Conservation (phyloP, 2,329 filamentous ascomycete species). For the Albifimbria verrucaria region DNA sequence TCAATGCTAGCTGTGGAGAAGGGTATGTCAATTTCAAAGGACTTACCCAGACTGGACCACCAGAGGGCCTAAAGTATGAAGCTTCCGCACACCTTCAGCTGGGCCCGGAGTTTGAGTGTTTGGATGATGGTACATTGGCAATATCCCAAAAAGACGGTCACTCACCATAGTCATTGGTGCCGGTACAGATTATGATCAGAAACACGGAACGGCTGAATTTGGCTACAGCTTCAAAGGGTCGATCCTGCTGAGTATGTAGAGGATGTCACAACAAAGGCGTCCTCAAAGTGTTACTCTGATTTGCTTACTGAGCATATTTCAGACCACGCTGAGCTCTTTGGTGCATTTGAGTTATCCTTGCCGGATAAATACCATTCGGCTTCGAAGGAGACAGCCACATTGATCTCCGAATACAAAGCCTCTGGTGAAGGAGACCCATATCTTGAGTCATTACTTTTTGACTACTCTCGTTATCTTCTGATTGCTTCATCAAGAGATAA, state of each 20-base stretch:
- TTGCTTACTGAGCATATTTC: constrained; percentile 32
- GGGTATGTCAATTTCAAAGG: constrained; percentile 28
- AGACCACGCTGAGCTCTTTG: constrained; percentile 37
- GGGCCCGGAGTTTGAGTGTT: constrained; percentile 14
- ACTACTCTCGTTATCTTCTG: constrained; percentile 51
- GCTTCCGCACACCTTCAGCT: constrained; percentile 24
- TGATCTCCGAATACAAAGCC: constrained; percentile 1
- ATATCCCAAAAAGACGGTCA: not conserved
- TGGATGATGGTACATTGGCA: not conserved
- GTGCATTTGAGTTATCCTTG: constrained; percentile 38
- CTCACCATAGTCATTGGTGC: constrained; percentile 38
- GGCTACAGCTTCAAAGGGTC: constrained; percentile 46
- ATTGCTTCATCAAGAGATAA: constrained; percentile 50
- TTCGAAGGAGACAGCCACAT: constrained; percentile 30
- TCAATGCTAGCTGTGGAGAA: constrained; percentile 22
- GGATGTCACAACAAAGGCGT: constrained; percentile 26
- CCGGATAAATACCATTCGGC: constrained; percentile 41
- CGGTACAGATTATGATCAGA: constrained; percentile 48
- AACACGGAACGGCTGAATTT: constrained; percentile 39
- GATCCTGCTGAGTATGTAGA: constrained; percentile 40
- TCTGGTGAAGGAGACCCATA: constrained; percentile 43
- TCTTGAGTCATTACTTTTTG: constrained; percentile 50
- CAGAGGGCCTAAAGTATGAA: constrained; percentile 42
- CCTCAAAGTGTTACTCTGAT: constrained; percentile 23
- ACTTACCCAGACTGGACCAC: constrained; percentile 34